A percentile compares a stretch with the other conserved stretches of the same genome.
These are phyloP conservation scores for Pleurotus ostreatus DNA, from an alignment of 768 basidiomycete species.

Conservation along the genomic window DNA sequence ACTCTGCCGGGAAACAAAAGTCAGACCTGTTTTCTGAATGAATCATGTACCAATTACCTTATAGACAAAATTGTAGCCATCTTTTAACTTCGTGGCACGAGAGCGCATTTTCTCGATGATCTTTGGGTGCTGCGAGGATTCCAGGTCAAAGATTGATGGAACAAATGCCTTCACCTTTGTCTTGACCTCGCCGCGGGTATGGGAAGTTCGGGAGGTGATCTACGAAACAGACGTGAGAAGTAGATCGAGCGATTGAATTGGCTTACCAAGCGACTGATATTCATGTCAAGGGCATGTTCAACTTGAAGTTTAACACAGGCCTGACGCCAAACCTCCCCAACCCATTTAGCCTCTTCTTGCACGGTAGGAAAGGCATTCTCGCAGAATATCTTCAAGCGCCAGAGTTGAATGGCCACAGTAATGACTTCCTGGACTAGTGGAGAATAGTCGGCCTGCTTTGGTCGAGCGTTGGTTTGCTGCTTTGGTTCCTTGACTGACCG, in stretches of 20 bases:
- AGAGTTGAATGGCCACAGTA: constrained; percentile 7
- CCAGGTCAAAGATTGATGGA: constrained; percentile 12
- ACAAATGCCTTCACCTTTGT: constrained; percentile 14
- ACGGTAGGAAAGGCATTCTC: constrained; percentile 9
- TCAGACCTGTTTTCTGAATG: background rate
- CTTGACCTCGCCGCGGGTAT: constrained; percentile 19
- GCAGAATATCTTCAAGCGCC: background rate
- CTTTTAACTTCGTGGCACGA: constrained; percentile 10
- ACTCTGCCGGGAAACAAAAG: too few species aligned
- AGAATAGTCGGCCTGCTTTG: constrained; percentile 14
- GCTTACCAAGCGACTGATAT: constrained; percentile 12
- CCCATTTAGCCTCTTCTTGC: background rate
- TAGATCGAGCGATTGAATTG: too few species aligned
- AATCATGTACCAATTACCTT: background rate
- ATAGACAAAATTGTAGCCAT: background rate
- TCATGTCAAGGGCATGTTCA: background rate
- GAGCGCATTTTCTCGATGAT: constrained; percentile 9
- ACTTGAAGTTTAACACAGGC: background rate
- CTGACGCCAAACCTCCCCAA: constrained; percentile 2
- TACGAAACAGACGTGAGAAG: background rate
- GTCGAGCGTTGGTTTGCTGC: constrained; percentile 6
- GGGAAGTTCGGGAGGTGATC: constrained; percentile 15
- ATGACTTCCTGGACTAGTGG: constrained; percentile 7
- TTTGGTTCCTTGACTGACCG: background rate
- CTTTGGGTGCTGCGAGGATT: constrained; percentile 12